Percentiles rank a stretch among this genome's conserved stretches.
Evolutionary conservation across 2,329 filamentous ascomycete genomes (phyloP).

Genomic region (Cyphellophora attinorum): DNA sequence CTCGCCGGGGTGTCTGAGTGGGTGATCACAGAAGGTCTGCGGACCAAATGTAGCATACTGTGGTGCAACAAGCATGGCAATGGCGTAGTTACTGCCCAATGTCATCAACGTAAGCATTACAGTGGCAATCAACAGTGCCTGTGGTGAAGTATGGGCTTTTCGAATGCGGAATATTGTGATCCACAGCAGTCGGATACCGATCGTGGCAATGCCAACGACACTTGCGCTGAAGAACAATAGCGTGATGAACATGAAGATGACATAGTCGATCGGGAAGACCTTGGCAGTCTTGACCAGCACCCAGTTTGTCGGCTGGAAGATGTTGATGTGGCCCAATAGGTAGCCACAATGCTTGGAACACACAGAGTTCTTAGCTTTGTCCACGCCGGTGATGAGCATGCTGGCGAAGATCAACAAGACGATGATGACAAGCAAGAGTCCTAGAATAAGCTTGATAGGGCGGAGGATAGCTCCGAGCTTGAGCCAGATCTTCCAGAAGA

Average conservation of each 20-base stretch:
- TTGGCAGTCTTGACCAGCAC: constrained; percentile 70
- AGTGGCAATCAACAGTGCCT: constrained; percentile 82
- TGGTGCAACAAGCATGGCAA: constrained; percentile 89
- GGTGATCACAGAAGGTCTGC: constrained; percentile 82
- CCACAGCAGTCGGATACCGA: constrained; percentile 96
- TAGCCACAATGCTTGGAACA: constrained; percentile 90
- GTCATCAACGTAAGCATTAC: constrained; percentile 84
- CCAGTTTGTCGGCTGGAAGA: constrained; percentile 94
- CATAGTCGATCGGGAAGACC: constrained; percentile 84
- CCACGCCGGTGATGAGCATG: constrained; percentile 91
- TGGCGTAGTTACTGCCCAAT: constrained; percentile 82
- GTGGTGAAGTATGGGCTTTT: constrained; percentile 78
- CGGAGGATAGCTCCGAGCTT: constrained; percentile 74
- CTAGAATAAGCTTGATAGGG: constrained; percentile 79
- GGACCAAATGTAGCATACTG: constrained; percentile 92
- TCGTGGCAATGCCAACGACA: constrained; percentile 71
- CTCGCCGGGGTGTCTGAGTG: constrained; percentile 50
- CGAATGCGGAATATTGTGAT: constrained; percentile 84
- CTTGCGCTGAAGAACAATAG: constrained; percentile 83
- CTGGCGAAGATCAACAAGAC: constrained; percentile 72
- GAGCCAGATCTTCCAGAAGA: constrained; percentile 62
- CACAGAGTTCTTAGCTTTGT: constrained; percentile 91
- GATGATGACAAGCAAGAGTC: constrained; percentile 65
- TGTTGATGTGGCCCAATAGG: constrained; percentile 74
- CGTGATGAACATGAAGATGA: constrained; percentile 75